Evolutionary conservation across 1,139 yeast species (phyloP).

Genomic region (Candida tetrigidarum): DNA sequence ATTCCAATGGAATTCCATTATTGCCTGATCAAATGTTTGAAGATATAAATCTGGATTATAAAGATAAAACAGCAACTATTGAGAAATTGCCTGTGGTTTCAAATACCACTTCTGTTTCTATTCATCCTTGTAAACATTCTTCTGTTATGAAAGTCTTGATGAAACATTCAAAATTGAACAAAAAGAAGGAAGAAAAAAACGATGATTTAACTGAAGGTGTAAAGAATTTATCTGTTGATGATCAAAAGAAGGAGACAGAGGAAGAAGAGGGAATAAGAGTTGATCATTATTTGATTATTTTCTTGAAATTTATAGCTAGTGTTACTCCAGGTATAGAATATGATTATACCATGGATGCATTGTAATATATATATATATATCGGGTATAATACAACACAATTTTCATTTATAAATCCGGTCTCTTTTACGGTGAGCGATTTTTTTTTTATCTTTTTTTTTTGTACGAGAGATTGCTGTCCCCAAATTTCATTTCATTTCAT

Average conservation of each 20-base stretch:
- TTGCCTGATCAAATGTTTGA: conserved; percentile 92
- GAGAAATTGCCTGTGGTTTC: conserved; percentile 87
- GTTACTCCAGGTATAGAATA: conserved; percentile 98
- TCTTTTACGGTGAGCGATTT: no score
- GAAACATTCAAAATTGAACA: conserved; percentile 46
- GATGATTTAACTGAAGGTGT: conserved; percentile 26
- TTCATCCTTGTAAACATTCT: conserved; percentile 97
- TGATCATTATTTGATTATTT: conserved; percentile 88
- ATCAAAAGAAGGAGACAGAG: conserved; percentile 33
- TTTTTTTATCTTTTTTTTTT: no score
- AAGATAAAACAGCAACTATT: conserved; percentile 95
- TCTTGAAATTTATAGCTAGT: conserved; percentile 91
- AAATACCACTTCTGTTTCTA: conserved; percentile 82
- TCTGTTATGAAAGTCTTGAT: conserved; percentile 90
- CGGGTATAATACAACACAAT: neutral
- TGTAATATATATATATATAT: conserved; percentile 30
- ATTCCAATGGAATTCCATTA: conserved; percentile 81
- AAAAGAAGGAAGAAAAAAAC: conserved; percentile 24
- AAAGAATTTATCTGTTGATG: conserved; percentile 22
- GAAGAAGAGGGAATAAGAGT: conserved; percentile 58
- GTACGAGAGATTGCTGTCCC: no score
- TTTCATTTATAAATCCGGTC: neutral
- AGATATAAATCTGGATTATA: conserved; percentile 88
- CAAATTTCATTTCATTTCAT: no score
- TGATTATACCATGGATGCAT: conserved; percentile 94